Evolutionary conservation across 2,329 filamentous ascomycete species (phyloP), one percentile per base, ranked within the genome.

Genomic region (Aspergillus calidoustus): DNA sequence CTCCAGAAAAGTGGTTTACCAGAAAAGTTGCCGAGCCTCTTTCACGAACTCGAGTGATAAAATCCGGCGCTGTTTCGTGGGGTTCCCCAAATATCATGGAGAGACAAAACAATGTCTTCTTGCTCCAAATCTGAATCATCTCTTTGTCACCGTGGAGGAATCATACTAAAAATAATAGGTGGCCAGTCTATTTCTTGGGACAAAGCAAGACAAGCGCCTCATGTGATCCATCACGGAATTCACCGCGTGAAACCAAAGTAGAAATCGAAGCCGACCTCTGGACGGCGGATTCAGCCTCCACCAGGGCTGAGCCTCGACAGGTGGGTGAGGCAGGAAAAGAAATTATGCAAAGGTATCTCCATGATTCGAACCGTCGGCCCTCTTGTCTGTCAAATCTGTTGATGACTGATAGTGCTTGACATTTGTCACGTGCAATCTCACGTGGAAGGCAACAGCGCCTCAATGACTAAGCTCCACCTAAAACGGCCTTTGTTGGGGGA

Each of bases 401-500:
- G 47, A n/a, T 61, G 55, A 54, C 58, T 64, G 52, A 3, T 52
- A 38, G 7, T 57, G 52, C 56, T 3, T 41, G 13, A 41, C 6
- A 4, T 28, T 7, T 28, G 6, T 28, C 25, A 28, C 25, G 25
- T 28, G 25, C 25, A 28, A 7, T 28, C 25, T 28, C 25, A 28
- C 25, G 25, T 28, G 25, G 25, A 28, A 28, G 6, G 25, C 25
- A 28, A 28, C 25, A 28, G 13, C 15, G 11, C 3, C 47, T 63
- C 17, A 28, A 38, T 53, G 41, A 59, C 49, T 53, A 59, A 47
- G n/a, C 25, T 4, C 23, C 15, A 48, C 38, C 49, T 28, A 9
- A 48, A 54, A 34, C 17, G 34, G 44, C 19, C 15, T 56, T 57
- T 56, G 57, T 56, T 61, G 53, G 53, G 59, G 54, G 43, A 46